phyloP scores from a whole-genome alignment of 78 protist species.

The Tieghemostelium lacteum region DNA sequence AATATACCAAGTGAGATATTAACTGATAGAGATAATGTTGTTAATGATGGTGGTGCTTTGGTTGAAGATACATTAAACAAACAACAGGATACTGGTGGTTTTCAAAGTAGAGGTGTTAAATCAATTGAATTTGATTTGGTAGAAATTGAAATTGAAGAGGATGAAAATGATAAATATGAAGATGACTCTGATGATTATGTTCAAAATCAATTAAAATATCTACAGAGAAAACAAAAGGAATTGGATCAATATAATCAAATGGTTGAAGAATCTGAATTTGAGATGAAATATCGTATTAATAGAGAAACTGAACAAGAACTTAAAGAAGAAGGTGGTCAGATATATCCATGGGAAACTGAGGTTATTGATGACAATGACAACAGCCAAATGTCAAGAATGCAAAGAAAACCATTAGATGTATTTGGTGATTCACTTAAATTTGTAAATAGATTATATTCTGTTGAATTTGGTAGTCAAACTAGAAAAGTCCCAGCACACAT shows the following conservation, averaged over 20 bases:
- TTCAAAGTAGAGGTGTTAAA: not conserved
- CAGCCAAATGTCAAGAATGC: not conserved
- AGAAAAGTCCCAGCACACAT: slow-evolving; percentile 97
- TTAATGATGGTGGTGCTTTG: not conserved
- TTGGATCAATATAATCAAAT: not conserved
- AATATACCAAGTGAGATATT: too few species aligned
- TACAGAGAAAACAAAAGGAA: slow-evolving; percentile 6
- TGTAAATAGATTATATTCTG: slow-evolving; percentile 87
- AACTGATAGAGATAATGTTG: not conserved
- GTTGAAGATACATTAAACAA: not conserved
- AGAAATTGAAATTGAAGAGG: not conserved
- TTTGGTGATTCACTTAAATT: slow-evolving; percentile 83
- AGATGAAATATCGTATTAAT: slow-evolving; percentile 25
- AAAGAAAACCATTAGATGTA: slow-evolving; percentile 73
- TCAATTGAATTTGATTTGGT: not conserved
- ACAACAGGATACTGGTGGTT: not conserved
- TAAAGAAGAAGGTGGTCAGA: slow-evolving; percentile 65
- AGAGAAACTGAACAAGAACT: slow-evolving; percentile 16
- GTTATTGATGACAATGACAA: not conserved
- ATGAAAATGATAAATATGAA: not conserved
- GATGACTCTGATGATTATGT: not conserved
- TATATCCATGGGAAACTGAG: slow-evolving; percentile 61
- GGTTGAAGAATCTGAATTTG: not conserved
- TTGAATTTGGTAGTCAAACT: slow-evolving; percentile 79
- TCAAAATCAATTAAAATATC: not conserved